These are phyloP conservation scores for Coemansia sp. DNA, from an alignment of 192 early-diverging fungal species.

Conservation along the genomic window DNA sequence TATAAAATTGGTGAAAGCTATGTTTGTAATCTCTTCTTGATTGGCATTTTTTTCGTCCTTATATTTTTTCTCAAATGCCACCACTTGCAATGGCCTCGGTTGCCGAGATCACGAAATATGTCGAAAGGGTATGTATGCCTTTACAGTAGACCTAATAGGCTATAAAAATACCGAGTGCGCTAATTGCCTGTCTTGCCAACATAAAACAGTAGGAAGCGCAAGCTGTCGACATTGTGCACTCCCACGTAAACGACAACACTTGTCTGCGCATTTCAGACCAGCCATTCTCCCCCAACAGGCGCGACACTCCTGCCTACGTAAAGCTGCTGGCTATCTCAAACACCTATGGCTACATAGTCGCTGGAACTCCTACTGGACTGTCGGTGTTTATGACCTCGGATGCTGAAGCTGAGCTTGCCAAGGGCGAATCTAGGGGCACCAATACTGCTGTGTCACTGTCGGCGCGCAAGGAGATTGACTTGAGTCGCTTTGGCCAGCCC, in stretches of 20 bases:
- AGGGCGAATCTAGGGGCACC: slow-evolving; percentile 35
- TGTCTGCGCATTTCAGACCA: slow-evolving; percentile 40
- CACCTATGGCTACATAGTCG: slow-evolving; percentile 69
- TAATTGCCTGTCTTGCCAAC: background rate
- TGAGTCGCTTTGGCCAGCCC: slow-evolving; percentile 45
- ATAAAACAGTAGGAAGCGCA: slow-evolving; percentile 36
- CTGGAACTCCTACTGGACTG: slow-evolving; percentile 57
- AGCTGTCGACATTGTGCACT: slow-evolving; percentile 45
- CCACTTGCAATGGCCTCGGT: slow-evolving; percentile 9
- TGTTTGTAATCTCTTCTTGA: background rate
- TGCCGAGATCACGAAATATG: slow-evolving; percentile 30
- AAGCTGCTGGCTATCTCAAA: slow-evolving; percentile 65
- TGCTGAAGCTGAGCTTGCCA: slow-evolving; percentile 34
- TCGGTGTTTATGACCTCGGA: slow-evolving; percentile 40
- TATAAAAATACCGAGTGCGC: background rate
- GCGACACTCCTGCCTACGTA: slow-evolving; percentile 53
- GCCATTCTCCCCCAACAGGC: slow-evolving; percentile 31
- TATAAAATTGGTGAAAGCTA: background rate
- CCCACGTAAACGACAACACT: slow-evolving; percentile 45
- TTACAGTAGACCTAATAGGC: too few relatives aligned
- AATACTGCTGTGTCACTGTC: slow-evolving; percentile 34
- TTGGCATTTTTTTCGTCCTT: background rate
- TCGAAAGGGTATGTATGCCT: slow-evolving; percentile 28
- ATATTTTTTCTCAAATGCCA: slow-evolving; percentile 1
- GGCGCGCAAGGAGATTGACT: slow-evolving; percentile 33